Percentiles rank a stretch among this genome's conserved stretches.
Evolutionary conservation across 2,329 filamentous ascomycete genomes (phyloP).

Genomic region (Chaetomiaceae sp.): DNA sequence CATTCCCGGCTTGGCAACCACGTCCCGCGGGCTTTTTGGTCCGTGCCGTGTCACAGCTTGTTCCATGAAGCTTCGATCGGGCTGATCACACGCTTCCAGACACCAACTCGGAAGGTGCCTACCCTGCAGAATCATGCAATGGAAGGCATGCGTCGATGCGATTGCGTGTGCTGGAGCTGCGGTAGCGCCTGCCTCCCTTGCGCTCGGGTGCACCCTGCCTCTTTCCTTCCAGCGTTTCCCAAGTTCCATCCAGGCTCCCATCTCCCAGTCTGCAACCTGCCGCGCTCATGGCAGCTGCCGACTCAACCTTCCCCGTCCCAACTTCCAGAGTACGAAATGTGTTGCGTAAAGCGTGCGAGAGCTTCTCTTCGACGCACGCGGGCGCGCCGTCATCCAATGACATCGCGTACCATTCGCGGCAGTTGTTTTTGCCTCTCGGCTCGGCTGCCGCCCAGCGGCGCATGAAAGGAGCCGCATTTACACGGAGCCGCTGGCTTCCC

Average conservation of each 20-base stretch:
- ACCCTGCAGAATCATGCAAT: background rate
- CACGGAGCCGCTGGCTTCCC: constrained; percentile 10
- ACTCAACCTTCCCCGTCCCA: too few species aligned
- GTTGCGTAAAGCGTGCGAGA: too few species aligned
- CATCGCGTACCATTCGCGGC: too few species aligned
- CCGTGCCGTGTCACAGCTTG: constrained; percentile 18
- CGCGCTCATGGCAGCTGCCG: too few species aligned
- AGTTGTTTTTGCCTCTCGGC: background rate
- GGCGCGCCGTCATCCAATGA: too few species aligned
- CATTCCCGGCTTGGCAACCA: constrained; percentile 13
- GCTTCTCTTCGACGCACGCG: too few species aligned
- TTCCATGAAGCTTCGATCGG: constrained; percentile 25
- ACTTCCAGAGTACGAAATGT: too few species aligned
- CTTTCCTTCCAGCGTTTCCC: too few species aligned
- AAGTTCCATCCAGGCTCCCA: too few species aligned
- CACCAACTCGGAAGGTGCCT: constrained; percentile 11
- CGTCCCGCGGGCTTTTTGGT: background rate
- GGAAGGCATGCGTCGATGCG: too few species aligned
- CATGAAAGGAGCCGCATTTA: constrained; percentile 19
- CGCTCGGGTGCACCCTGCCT: too few species aligned
- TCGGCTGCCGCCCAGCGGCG: constrained; percentile 3
- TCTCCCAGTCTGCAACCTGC: too few species aligned
- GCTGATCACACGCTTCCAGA: constrained; percentile 23
- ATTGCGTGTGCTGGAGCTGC: background rate
- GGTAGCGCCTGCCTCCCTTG: background rate